Evolutionary conservation across 805 yeast species (phyloP).

Genomic region (Metschnikowia cubensis): DNA sequence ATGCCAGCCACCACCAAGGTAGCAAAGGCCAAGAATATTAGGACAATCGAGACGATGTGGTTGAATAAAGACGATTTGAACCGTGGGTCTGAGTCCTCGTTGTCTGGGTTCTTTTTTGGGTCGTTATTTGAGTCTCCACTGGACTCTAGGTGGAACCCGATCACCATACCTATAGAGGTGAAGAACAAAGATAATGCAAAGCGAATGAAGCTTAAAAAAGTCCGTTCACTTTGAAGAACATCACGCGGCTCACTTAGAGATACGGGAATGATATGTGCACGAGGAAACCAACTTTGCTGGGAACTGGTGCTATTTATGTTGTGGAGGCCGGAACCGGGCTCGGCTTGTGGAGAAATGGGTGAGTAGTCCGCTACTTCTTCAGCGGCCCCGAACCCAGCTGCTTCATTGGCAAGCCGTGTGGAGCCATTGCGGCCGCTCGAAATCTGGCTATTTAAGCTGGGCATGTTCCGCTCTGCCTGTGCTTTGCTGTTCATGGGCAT

Average conservation of each 20-base stretch:
- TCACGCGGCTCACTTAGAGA: slow-evolving; percentile 46
- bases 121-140: background rate
- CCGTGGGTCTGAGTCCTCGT: background rate
- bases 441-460: background rate
- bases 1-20: slow-evolving; percentile 36
- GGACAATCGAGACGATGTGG: slow-evolving; percentile 30
- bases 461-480: background rate
- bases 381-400: too few relatives aligned
- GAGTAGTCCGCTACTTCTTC: background rate
- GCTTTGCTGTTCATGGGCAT: background rate
- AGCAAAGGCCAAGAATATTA: slow-evolving; percentile 36
- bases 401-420: background rate
- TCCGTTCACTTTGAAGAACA: slow-evolving; percentile 50
- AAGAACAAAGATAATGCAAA: slow-evolving; percentile 44
- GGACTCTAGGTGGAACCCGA: slow-evolving; percentile 44
- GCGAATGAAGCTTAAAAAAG: slow-evolving; percentile 47
- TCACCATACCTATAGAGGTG: slow-evolving; percentile 43
- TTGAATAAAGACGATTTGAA: slow-evolving; percentile 9
- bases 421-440: background rate
- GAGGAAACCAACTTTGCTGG: slow-evolving; percentile 10
- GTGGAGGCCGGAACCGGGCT: background rate
- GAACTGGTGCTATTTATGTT: background rate
- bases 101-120: background rate
- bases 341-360: background rate
- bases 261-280: slow-evolving; percentile 10